phyloP scores from a whole-genome alignment of 1,284 basidiomycete genomes.

The Cryptococcus deneoformans region DNA sequence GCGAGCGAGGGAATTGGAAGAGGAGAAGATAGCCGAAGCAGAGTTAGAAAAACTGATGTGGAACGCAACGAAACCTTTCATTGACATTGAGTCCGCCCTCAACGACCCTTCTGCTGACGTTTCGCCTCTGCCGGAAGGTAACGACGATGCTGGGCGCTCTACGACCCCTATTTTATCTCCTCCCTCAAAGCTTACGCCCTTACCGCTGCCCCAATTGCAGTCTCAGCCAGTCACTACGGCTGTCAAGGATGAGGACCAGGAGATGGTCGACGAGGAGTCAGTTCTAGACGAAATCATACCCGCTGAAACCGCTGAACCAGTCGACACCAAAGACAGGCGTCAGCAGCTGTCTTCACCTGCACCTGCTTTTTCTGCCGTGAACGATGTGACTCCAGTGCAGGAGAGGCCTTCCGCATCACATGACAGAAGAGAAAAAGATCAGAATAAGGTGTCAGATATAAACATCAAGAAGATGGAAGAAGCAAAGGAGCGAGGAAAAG shows the following conservation, averaged over 20 bases:
- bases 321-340: no score
- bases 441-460: no score
- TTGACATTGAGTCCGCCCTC: not conserved
- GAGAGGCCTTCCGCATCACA: no score
- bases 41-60: slow-evolving; percentile 31
- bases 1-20: slow-evolving; percentile 23
- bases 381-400: no score
- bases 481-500: no score
- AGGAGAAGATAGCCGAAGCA: slow-evolving; percentile 28
- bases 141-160: slow-evolving; percentile 5
- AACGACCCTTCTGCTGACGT: no score
- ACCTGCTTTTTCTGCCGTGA: no score
- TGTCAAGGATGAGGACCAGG: slow-evolving; percentile 9
- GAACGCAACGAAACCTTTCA: slow-evolving; percentile 8
- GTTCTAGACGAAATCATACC: not conserved
- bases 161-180: slow-evolving; percentile 17
- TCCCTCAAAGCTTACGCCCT: not conserved
- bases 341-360: not conserved
- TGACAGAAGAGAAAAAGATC: no score
- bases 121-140: not conserved
- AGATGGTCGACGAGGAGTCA: slow-evolving; percentile 6
- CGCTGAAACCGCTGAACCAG: not conserved
- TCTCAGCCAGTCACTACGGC: not conserved
- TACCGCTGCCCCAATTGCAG: slow-evolving; percentile 4
- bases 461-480: no score